phyloP scores from a whole-genome alignment of 495 filamentous ascomycete species.

The Sabuloglossum arenarium region DNA sequence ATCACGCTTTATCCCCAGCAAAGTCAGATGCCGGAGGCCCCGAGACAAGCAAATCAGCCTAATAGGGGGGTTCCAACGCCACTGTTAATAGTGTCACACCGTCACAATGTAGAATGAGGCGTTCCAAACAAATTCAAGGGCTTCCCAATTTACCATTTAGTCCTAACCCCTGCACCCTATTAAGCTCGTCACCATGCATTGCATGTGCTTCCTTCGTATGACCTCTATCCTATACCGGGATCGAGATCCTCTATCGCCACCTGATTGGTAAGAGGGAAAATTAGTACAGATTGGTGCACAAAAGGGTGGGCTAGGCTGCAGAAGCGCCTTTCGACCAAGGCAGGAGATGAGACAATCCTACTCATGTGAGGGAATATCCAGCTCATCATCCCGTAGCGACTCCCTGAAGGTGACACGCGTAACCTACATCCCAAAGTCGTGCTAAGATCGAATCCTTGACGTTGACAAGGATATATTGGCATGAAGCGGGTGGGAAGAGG shows the following conservation, averaged over 20 bases:
- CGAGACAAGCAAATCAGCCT: neutral
- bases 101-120: neutral
- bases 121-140: neutral
- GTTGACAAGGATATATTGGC: too few species aligned
- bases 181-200: neutral
- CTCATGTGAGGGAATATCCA: neutral
- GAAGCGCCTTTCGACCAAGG: neutral
- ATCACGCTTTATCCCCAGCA: neutral
- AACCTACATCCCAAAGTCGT: too few species aligned
- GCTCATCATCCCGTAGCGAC: neutral
- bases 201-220: neutral
- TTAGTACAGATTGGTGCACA: neutral
- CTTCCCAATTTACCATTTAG: too few species aligned
- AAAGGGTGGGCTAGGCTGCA: neutral
- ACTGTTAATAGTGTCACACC: neutral
- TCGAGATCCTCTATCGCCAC: neutral
- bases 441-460: neutral
- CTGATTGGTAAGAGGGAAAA: neutral
- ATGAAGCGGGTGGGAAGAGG: too few species aligned
- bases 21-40: neutral
- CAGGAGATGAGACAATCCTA: neutral
- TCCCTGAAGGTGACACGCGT: neutral
- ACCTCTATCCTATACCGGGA: neutral
- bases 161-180: neutral
- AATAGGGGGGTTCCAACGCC: neutral